phyloP scores from a whole-genome alignment of 2,329 filamentous ascomycete species.

The Zarea fungicola region DNA sequence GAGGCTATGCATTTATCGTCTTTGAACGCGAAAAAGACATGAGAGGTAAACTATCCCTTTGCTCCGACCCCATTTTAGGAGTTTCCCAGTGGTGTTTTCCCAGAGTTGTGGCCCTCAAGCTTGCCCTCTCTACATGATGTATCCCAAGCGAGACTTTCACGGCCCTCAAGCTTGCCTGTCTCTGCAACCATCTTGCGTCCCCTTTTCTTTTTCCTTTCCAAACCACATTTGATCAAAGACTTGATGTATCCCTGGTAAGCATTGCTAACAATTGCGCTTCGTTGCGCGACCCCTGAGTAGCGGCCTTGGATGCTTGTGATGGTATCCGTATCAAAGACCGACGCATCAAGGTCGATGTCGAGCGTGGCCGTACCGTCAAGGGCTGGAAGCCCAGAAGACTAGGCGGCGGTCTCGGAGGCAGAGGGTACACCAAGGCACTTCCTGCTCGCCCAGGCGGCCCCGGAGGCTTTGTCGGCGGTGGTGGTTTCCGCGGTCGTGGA shows the following conservation, averaged over 20 bases:
- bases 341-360: slow-evolving; percentile 89
- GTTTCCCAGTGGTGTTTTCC: slow-evolving; percentile 22
- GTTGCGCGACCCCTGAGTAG: slow-evolving; percentile 59
- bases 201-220: slow-evolving; percentile 8
- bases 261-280: slow-evolving; percentile 62
- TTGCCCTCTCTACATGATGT: slow-evolving; percentile 31
- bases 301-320: slow-evolving; percentile 81
- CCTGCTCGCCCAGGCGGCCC: slow-evolving; percentile 65
- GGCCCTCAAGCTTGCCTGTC: slow-evolving; percentile 56
- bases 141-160: slow-evolving; percentile 42
- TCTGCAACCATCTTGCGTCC: slow-evolving; percentile 28
- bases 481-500: slow-evolving; percentile 41
- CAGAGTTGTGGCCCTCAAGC: slow-evolving; percentile 40
- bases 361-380: slow-evolving; percentile 88
- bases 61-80: slow-evolving; percentile 29
- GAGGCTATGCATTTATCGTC: slow-evolving; percentile 93
- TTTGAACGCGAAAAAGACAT: slow-evolving; percentile 97
- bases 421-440: slow-evolving; percentile 82
- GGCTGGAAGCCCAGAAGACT: slow-evolving; percentile 90
- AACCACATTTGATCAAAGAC: slow-evolving; percentile 16
- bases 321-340: slow-evolving; percentile 89
- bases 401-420: slow-evolving; percentile 85
- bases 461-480: slow-evolving; percentile 49
- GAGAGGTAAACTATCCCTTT: slow-evolving; percentile 73
- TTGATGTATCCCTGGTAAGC: slow-evolving; percentile 45